Conservation (phyloP, 2,329 filamentous ascomycete species). For the Fusarium dimerum region DNA sequence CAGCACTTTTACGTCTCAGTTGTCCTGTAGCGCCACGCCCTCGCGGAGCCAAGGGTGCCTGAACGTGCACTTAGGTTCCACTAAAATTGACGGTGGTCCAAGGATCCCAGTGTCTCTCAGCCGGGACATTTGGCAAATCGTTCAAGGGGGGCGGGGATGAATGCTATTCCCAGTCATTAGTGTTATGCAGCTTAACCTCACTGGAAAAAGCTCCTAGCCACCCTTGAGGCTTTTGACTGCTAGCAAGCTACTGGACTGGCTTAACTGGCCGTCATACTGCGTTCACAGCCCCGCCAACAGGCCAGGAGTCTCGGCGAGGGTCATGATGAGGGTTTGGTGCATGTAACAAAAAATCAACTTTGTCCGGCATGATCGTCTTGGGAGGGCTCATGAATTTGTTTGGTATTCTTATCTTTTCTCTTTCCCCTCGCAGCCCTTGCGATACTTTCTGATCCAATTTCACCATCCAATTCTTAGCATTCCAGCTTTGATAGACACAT, state of each 20-base stretch:
- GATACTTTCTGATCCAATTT: neutral
- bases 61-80: constrained; percentile 4
- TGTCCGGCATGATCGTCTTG: constrained; percentile 14
- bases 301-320: constrained; percentile 12
- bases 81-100: constrained; percentile 10
- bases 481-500: constrained; percentile 19
- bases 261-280: neutral
- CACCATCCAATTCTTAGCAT: constrained; percentile 19
- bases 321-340: constrained; percentile 18
- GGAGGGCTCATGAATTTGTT: constrained; percentile 7
- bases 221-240: constrained; percentile 6
- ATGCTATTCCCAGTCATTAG: constrained; percentile 11
- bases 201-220: constrained; percentile 7
- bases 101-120: constrained; percentile 1
- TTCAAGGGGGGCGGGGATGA: constrained; percentile 10
- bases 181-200: constrained; percentile 10
- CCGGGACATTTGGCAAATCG: neutral
- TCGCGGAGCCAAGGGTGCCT: constrained; percentile 9
- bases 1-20: neutral
- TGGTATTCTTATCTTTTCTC: constrained; percentile 13
- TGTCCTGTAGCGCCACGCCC: constrained; percentile 19
- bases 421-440: constrained; percentile 6
- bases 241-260: constrained; percentile 3
- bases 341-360: constrained; percentile 23
- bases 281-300: constrained; percentile 11